Evolutionary conservation across 305 asterid genomes (phyloP), one percentile per base, ranked within the genome.

Genomic region (Monarda citriodora): DNA sequence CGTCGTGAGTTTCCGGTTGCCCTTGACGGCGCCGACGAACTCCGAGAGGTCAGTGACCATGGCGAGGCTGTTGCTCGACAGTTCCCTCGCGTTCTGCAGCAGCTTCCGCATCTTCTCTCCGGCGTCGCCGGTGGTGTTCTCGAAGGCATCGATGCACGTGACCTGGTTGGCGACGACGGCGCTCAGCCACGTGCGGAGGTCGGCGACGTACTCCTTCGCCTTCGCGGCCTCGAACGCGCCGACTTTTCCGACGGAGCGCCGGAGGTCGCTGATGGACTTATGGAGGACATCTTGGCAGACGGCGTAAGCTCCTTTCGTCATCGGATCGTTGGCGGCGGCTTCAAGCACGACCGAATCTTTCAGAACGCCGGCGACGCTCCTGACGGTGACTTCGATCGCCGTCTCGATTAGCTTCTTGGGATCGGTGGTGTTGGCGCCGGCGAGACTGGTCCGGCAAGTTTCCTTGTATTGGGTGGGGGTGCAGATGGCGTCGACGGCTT

Each of bases 101-200:
- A 80, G 34, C 2, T 65, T 47, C 72, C 49, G 76, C 95, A 83
- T 77, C 64, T 79, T 77, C 38, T 74, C 84, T 0, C 85, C 87
- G 0, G 81, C 60, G 53, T 70, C 84, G 6, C 85, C 81, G 11
- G 75, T 67, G 22, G 85, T 73, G 57, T 81, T 76, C 40, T 72
- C 74, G 41, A 79, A 83, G 2, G 74, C 87, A n/a, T 83, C 95
- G 22, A 77, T 32, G 65, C 95, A 86, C 2, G 87, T 82, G 13
- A 79, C 82, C n/a, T 86, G 84, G 56, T 81, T 61, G 0, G 91
- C 59, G 4, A 82, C 53, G 14, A 81, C 77, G n/a, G 78, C 89
- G 22, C 84, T 79, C 5, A 86, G 79, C 95, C 94, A 88, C 6
- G 82, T 71, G 61, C 69, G 69, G 15, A 84, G 64, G 17, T 76